phyloP scores from a whole-genome alignment of 108 stramenopile genomes.

The Cyclotella sp. region DNA sequence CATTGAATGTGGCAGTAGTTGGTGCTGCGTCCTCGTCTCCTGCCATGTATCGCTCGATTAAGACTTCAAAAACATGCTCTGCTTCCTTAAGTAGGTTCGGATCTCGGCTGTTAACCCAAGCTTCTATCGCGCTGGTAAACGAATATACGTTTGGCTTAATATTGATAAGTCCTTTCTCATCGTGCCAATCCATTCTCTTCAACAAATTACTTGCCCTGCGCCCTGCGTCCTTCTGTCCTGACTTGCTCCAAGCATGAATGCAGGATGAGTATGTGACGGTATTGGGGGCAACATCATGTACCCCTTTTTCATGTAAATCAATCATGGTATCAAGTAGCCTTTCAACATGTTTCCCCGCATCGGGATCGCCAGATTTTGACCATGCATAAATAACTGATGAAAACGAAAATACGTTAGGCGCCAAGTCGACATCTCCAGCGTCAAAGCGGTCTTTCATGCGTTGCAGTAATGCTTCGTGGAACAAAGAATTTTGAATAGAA shows the following conservation, averaged over 20 bases:
- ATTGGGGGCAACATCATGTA: conserved; percentile 55
- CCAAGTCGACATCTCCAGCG: conserved; percentile 42
- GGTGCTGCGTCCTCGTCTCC: conserved; percentile 47
- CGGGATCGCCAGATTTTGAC: conserved; percentile 53
- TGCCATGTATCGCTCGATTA: conserved; percentile 41
- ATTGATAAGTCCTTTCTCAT: conserved; percentile 33
- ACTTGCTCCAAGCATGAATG: conserved; percentile 71
- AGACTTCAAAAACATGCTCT: conserved; percentile 41
- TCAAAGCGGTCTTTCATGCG: conserved; percentile 61
- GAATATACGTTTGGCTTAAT: conserved; percentile 63
- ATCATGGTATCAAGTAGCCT: conserved; percentile 60
- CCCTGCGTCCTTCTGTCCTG: conserved; percentile 56
- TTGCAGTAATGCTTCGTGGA: conserved; percentile 46
- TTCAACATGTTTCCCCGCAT: conserved; percentile 56
- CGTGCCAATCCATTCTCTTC: conserved; percentile 57
- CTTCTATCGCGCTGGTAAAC: conserved; percentile 66
- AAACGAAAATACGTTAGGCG: conserved; percentile 46
- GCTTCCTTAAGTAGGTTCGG: conserved; percentile 43
- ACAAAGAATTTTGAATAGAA: not conserved
- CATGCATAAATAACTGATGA: conserved; percentile 62
- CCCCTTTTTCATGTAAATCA: conserved; percentile 38
- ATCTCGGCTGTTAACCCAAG: conserved; percentile 58
- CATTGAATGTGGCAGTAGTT: conserved; percentile 45
- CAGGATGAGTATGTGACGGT: conserved; percentile 70
- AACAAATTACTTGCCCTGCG: conserved; percentile 53